phyloP scores from a whole-genome alignment of 2,329 filamentous ascomycete species.

The Ambrosiella beaveri region DNA sequence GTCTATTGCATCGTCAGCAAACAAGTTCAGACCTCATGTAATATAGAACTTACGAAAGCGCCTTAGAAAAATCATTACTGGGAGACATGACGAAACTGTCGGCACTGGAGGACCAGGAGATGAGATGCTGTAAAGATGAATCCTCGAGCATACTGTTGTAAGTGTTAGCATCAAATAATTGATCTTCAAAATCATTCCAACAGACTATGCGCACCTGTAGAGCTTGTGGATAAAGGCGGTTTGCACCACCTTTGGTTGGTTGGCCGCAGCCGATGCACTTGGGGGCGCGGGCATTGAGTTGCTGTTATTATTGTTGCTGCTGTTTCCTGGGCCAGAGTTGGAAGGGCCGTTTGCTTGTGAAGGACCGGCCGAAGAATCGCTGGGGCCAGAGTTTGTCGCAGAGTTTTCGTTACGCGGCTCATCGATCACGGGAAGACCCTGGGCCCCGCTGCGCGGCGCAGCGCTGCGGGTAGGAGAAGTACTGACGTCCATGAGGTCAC shows the following conservation, averaged over 20 bases:
- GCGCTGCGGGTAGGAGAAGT: constrained; percentile 27
- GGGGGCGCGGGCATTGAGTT: constrained; percentile 23
- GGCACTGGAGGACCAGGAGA: constrained; percentile 84
- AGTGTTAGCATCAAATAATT: too few species aligned
- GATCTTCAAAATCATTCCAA: not conserved
- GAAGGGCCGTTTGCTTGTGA: not conserved
- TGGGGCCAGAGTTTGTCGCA: not conserved
- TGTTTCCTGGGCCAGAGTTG: too few species aligned
- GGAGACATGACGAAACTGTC: constrained; percentile 99
- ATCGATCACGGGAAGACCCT: constrained; percentile 6
- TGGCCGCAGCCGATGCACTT: constrained; percentile 54
- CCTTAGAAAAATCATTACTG: constrained; percentile 93
- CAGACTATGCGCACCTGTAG: constrained; percentile 51
- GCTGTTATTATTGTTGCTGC: not conserved
- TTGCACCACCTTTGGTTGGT: constrained; percentile 94
- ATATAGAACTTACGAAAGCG: constrained; percentile 59
- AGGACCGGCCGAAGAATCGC: constrained; percentile 11
- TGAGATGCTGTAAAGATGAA: constrained; percentile 77
- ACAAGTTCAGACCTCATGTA: constrained; percentile 11
- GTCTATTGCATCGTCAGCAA: constrained; percentile 33
- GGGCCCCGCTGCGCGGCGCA: constrained; percentile 18
- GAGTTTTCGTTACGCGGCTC: constrained; percentile 4
- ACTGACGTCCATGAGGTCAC: constrained; percentile 45
- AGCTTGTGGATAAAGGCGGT: constrained; percentile 98
- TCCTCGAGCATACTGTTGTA: constrained; percentile 81